Conservation (phyloP, 106 monocot species). For the Agapanthus africanus region DNA sequence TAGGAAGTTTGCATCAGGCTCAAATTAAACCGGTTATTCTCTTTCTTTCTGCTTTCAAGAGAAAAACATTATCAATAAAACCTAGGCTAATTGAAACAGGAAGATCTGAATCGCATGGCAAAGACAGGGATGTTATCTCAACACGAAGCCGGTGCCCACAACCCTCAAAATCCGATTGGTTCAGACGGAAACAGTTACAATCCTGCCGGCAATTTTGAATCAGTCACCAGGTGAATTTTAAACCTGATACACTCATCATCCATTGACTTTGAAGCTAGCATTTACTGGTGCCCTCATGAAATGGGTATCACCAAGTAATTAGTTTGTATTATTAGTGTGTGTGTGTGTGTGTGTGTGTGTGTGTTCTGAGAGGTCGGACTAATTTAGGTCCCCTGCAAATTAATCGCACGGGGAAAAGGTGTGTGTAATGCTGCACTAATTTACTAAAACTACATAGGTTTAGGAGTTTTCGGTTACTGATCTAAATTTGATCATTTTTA, state of each 20-base stretch:
- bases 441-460: background rate
- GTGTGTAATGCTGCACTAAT: constrained; percentile 3
- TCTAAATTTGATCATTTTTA: too few relatives aligned
- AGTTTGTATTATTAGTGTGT: background rate
- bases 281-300: background rate
- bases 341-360: background rate
- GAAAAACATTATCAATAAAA: background rate
- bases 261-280: background rate
- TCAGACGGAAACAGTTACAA: background rate
- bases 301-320: background rate
- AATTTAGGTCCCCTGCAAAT: background rate
- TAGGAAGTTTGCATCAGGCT: too few relatives aligned
- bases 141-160: background rate
- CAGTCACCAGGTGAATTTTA: constrained; percentile 6
- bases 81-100: background rate
- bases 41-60: background rate
- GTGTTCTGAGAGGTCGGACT: constrained; percentile 4
- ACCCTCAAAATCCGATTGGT: background rate
- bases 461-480: constrained; percentile 5
- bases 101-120: constrained; percentile 5
- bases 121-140: constrained; percentile 3
- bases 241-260: background rate
- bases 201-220: constrained; percentile 2
- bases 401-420: background rate
- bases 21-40: too few relatives aligned